phyloP scores from a whole-genome alignment of 2,329 filamentous ascomycete species.

The Fusarium verticillioides region DNA sequence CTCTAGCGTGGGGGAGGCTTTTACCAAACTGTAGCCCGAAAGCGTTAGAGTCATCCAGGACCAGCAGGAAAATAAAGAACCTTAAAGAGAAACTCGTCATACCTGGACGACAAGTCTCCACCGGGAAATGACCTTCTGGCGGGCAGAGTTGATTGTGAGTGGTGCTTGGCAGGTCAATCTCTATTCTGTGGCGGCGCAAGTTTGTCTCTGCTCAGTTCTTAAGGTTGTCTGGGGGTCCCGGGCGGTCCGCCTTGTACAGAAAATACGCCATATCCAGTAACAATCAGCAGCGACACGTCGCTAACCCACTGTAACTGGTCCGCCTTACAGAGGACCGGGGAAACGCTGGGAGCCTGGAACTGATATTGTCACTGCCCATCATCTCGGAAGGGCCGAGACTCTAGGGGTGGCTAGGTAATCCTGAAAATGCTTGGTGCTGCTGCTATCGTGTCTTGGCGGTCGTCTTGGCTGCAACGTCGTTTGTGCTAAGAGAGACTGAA shows the following conservation, averaged over 20 bases:
- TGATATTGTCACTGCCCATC: conserved; percentile 16
- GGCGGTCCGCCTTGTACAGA: neutral
- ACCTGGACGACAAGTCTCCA: conserved; percentile 17
- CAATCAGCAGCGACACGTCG: conserved; percentile 22
- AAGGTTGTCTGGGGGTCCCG: neutral
- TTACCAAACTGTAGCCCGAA: conserved; percentile 15
- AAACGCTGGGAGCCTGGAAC: neutral
- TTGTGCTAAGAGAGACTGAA: conserved; percentile 6
- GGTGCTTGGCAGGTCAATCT: conserved; percentile 31
- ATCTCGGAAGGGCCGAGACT: conserved; percentile 32
- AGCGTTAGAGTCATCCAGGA: conserved; percentile 18
- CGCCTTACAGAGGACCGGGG: conserved; percentile 21
- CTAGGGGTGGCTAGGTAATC: neutral
- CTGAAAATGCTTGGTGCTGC: conserved; percentile 12
- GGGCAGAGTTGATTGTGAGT: conserved; percentile 26
- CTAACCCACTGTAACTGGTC: conserved; percentile 30
- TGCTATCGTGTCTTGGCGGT: conserved; percentile 29
- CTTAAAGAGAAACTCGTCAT: conserved; percentile 36
- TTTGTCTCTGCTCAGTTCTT: neutral
- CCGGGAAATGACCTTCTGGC: conserved; percentile 30
- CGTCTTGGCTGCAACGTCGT: conserved; percentile 29
- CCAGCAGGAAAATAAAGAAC: conserved; percentile 29
- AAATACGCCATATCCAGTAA: conserved; percentile 24
- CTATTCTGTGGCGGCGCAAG: conserved; percentile 14
- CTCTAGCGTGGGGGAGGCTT: conserved; percentile 14